Evolutionary conservation across 768 basidiomycete genomes (phyloP), one percentile per base, ranked within the genome.

Genomic region (Rhodosporidiobolus sp.): DNA sequence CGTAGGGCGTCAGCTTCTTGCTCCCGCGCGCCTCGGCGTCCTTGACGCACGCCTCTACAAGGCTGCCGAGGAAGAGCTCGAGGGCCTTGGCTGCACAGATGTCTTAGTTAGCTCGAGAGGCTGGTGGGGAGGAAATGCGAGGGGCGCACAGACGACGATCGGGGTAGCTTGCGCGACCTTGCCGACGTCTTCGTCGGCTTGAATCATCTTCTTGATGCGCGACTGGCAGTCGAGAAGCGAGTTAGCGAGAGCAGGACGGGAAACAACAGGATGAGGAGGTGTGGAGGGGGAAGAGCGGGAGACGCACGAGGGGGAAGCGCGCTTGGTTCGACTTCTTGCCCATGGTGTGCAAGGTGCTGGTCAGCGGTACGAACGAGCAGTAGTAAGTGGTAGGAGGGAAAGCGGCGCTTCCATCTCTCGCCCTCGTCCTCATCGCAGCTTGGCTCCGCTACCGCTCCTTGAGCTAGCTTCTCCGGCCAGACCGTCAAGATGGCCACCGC

Each of bases 181-280:
- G 69, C 95, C 95, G 28, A 98, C 95, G 80, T 98, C 95, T 80
- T 98, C 95, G 79, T 98, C 95, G 80, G 94, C 93, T 84, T 98
- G 95, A 92, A 98, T 98, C 67, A 97, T 96, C 84, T 92, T 91
- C 86, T 97, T 98, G 84, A 98, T 98, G 56, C 95, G 89, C 7
- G 95, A 94, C 94, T 95, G 76, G 7, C 7, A 28, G 35, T 30
- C 26, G 12, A n/a, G 48, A 67, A 19, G 43, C 49, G 24, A 22
- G 57, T 55, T 30, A 65, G 38, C 52, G 22, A 54, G 49, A 19
- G 35, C 4, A 24, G 30, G 67, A 19, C 0, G n/a, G 28, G 10
- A 53, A 56, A 20, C 53, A 50, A 26, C 28, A 57, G 1, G 63
- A 46, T 48, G 46, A 32, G 57, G 45, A 30, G 60, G 48, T 9